Evolutionary conservation across 140 eudicot species (phyloP), one percentile per base, ranked within the genome.

Genomic region (Senecio squalidus): DNA sequence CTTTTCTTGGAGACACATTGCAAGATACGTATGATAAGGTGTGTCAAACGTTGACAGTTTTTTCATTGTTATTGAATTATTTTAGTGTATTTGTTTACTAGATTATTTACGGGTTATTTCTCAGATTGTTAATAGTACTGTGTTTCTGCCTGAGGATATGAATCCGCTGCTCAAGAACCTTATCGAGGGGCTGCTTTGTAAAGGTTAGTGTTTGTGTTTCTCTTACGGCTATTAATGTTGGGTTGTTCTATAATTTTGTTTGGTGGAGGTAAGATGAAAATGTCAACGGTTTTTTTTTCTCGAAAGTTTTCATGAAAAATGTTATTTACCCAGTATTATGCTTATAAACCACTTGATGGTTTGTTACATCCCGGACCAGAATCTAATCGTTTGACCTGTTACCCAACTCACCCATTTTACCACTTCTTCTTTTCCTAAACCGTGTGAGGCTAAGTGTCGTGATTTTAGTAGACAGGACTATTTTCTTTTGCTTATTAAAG

Each of bases 11-110:
- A 68, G 98, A 86, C 48, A 91, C 96, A 50, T 76, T 91, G 26
- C 96, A 84, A 60, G 96, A 86, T 46, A 86, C 96, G 23, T 86
- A 91, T 54, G 98, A 91, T 65, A 91, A 86, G 94, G 98, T 84
- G 39, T 49, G n/a, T n/a, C n/a, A n/a, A n/a, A n/a, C n/a, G n/a
- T n/a, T n/a, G 63, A 25, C 47, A 16, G 36, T 66, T 20, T 60
- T 28, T 4, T 22, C 52, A 16, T 62, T 25, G 23, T 15, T 26
- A 21, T 47, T 36, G 20, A 29, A 28, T 48, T 30, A 1, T 28
- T 21, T 61, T 27, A n/a, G 17, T 62, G 49, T 53, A 59, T 13
- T 17, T 34, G 15, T 30, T 14, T 53, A 7, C 27, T 54, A 24
- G 23, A 24, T 54, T 68, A 7, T 31, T 23, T 57, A 8, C 26